Evolutionary conservation across 2,329 filamentous ascomycete species (phyloP), one percentile per base, ranked within the genome.

Genomic region (Arachnomyces sp.): DNA sequence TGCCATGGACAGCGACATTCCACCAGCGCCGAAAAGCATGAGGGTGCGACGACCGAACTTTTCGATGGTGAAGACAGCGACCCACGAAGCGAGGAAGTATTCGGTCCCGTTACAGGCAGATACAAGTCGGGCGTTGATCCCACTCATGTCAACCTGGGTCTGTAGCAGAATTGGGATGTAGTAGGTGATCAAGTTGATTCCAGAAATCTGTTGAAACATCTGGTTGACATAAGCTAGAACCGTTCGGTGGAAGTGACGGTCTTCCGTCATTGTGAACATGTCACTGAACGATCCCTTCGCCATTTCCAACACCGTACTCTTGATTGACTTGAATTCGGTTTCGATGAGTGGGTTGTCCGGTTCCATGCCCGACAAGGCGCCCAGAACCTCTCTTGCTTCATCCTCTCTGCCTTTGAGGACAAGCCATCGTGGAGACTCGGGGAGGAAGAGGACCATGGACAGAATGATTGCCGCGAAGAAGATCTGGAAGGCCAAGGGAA

Each of bases 31-130:
- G 44, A 50, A 57, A 7, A 63, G 49, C 60, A 63, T 62, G 16
- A 62, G 55, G 3, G 49, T 49, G 0, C 58, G 53, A 3, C 60
- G 53, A 20, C 60, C 67, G 34, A 70, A 56, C 5, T 55, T 56
- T 43, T 70, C 67, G 33, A 70, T 61, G 32, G 65, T 64, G 51
- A 71, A 68, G 14, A 68, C 68, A 3, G 71, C 66, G 2, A 68
- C 45, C 16, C 66, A 55, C 2, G 58, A 60, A 12, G 66, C 66
- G n/a, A 70, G 40, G 0, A 56, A 54, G 38, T 59, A 56, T 12
- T 50, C 57, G 3, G 58, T 48, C 15, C 49, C 44, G 52, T 58
- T 59, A 8, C 54, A 46, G 2, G 55, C 56, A 8, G 56, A 54
- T 2, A 58, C 44, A 35, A 58, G 50, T 16, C 53, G 54, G 7